Base-by-base conservation (phyloP, 495 filamentous ascomycete species). In the Penicillium simplicissimum region DNA sequence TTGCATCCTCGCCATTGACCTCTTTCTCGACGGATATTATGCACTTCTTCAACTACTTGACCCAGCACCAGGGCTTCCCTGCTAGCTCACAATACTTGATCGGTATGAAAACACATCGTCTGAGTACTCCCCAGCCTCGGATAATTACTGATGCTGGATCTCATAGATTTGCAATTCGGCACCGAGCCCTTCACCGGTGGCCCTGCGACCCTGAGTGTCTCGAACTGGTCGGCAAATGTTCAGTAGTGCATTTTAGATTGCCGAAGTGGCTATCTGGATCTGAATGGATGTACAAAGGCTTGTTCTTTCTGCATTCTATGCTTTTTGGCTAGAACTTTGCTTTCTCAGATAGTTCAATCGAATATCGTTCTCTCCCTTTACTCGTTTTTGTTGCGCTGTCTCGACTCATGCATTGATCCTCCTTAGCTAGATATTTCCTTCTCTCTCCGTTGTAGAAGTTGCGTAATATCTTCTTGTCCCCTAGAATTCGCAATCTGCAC, bases 111-210 rank as follows among this genome's bases (percentile, higher is more conserved):
- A 14, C 33, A 7, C 9, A 72, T 13, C 40, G 36, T 19, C 33
- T 14, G 21, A 28, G 25, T 7, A 58, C 25, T 17, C 11, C 21
- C 13, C 47, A 28, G 42, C 34, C 23, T 6, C 42, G 45, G 53
- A 57, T 64, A 68, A 10, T n/a, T 9, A 23, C 43, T 38, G 4
- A 48, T 15, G 36, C 15, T 11, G 34, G 17, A 53, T 55, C 79
- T 31, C 7, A 31, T 49, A 49, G 78, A 67, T 23, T 63, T 72
- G 55, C 77, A 81, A 68, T 73, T 80, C 57, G 78, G 78, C 19
- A 81, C 76, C 15, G 78, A 81, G 65, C 70, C 78, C 0, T 81
- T 81, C 47, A 79, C 76, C 17, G 73, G 74, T 49, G 67, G 63
- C 4, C 33, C 53, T 47, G 54, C 55, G 11, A 70, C 66, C 1